Percentiles rank a stretch among this genome's conserved stretches.
phyloP scores from a whole-genome alignment of 73 alveolate species.

The Paramecium octaurelia region DNA sequence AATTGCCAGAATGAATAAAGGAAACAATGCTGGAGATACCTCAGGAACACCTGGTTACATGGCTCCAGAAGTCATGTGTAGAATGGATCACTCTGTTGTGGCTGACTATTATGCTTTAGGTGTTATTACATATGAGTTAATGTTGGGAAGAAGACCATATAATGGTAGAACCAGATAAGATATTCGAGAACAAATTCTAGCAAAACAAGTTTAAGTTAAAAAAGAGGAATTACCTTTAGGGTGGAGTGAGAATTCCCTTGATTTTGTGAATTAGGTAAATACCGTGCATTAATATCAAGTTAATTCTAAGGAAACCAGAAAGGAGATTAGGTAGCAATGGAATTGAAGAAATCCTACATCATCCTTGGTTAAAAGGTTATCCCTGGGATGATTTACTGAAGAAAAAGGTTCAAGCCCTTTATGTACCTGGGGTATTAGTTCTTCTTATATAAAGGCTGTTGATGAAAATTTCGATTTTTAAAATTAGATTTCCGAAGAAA shows the following conservation, averaged over 20 bases:
- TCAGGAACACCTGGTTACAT: constrained; percentile 97
- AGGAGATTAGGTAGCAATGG: constrained; percentile 78
- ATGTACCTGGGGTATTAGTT: constrained; percentile 57
- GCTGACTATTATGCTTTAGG: constrained; percentile 87
- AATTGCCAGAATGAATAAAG: constrained; percentile 85
- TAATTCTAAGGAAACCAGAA: constrained; percentile 69
- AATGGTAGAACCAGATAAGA: constrained; percentile 94
- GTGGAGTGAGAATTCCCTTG: constrained; percentile 88
- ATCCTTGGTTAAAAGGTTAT: constrained; percentile 78
- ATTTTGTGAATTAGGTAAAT: constrained; percentile 77
- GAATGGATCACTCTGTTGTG: constrained; percentile 69
- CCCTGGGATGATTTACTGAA: constrained; percentile 79
- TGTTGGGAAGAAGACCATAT: constrained; percentile 91
- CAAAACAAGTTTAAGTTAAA: constrained; percentile 85
- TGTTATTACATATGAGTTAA: constrained; percentile 79
- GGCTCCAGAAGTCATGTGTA: constrained; percentile 95
- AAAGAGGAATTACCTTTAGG: constrained; percentile 91
- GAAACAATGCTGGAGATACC: constrained; percentile 82
- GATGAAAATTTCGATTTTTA: constrained; percentile 49
- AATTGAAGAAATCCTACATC: constrained; percentile 73
- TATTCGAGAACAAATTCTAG: constrained; percentile 92
- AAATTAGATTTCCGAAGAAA: constrained; percentile 41
- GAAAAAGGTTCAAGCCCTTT: constrained; percentile 63
- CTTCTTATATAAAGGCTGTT: neutral
- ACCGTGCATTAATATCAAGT: neutral